Base-by-base conservation (phyloP, 164 flowering plant genomes). In the Annona cherimola region DNA sequence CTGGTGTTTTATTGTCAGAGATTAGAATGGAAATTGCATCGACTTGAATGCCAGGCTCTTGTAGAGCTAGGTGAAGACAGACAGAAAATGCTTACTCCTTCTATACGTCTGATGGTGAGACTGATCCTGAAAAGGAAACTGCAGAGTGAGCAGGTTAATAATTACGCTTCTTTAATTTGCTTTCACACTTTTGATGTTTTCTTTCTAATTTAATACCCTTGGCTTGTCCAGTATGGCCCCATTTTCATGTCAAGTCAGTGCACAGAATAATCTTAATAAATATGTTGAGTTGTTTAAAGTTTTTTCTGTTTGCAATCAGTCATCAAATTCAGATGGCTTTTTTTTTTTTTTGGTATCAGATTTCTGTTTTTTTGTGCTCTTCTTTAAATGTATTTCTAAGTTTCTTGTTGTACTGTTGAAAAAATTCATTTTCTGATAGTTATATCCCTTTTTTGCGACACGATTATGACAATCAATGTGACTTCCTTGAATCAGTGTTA, bases 21-120 rank as follows among this genome's bases (percentile, higher is more conserved):
- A 71, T 80, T 83, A 72, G 96, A 91, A 66, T 95, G 99, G 99
- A 95, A 89, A 78, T 70, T 88, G 84, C 98, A 95, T 80, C 84
- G 84, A 43, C 82, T 81, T 67, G 98, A 95, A 82, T 93, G 98
- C 82, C 74, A 73, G 55, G 89, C 84, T 45, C 81, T 95, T 35
- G 75, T 83, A 44, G 79, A 75, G 73, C 87, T 93, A 71, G 85
- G 81, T 60, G 86, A 83, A 72, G 89, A 87, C 7, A 87, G 84
- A 79, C 70, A 83, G 61, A 86, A 85, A 41, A 78, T 79, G 69
- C 85, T 95, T 68, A 95, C 98, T 5, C 91, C 98, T 72, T 82
- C 97, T 5, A 77, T 95, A 19, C 91, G 95, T 26, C 76, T 95
- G 79, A 93, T 95, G 94, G 79, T 90, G 69, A 90, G 85, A 76